Percentiles rank a stretch among this genome's conserved stretches.
phyloP scores from a whole-genome alignment of 2,329 filamentous ascomycete genomes.

The Penicillium hesseltinei region DNA sequence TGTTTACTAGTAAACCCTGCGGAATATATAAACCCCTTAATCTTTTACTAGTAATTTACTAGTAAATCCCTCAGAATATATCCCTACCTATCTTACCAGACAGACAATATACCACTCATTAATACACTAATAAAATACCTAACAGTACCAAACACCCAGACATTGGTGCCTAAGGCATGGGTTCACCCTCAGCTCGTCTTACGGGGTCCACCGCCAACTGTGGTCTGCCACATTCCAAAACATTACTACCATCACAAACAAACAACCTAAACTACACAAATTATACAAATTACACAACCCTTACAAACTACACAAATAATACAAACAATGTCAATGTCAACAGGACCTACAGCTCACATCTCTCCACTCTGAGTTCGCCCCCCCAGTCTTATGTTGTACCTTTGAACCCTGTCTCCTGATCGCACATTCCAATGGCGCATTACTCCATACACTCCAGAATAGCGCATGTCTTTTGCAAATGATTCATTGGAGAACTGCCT shows the following conservation, averaged over 20 bases:
- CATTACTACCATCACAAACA: not conserved
- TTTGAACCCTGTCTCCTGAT: not conserved
- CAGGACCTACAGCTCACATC: not conserved
- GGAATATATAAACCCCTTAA: no score
- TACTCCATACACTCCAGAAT: not conserved
- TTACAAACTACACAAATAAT: not conserved
- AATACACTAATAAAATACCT: no score
- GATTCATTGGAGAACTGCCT: not conserved
- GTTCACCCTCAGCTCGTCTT: no score
- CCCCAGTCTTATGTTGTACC: not conserved
- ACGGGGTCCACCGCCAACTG: no score
- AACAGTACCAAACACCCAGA: no score
- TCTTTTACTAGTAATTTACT: no score
- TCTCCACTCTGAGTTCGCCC: not conserved
- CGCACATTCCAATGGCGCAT: not conserved
- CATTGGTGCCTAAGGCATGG: no score
- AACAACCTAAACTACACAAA: not conserved
- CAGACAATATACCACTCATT: no score
- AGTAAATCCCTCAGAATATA: no score
- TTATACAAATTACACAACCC: not conserved
- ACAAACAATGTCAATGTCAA: not conserved
- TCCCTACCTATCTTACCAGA: no score
- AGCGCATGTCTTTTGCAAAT: not conserved
- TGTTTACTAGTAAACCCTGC: no score
- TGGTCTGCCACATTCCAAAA: no score